Evolutionary conservation across 371 early-diverging fungal species (phyloP), one percentile per base, ranked within the genome.

Genomic region (Conidiobolus incongruus): DNA sequence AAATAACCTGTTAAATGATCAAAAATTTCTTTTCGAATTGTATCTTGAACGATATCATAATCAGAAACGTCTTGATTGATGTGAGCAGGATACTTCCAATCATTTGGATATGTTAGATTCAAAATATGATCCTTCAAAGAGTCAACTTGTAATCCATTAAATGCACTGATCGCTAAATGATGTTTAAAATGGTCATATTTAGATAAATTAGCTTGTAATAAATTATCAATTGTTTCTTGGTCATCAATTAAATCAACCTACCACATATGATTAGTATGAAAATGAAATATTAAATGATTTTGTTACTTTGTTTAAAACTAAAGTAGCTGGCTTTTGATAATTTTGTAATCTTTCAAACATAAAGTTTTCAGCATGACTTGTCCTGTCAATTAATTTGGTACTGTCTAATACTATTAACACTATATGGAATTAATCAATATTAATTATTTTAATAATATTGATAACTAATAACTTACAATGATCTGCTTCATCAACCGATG

Each of bases 1-100:
- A 80, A 47, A 48, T 77, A 68, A 32, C 68, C 65, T 33, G 54
- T 52, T 23, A 80, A 48, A 0, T 62, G 54, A 19, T 58, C 65
- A 45, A 70, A 78, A 44, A 81, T 62, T 44, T 77, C 73, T 2
- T 72, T 70, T 20, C 82, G 68, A 47, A 81, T 72, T 30, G 74
- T 49, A 44, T 80, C 81, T 47, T 77, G 79, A 1, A 77, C 78
- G 2, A 66, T 65, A 33, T 63, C 63, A 46, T 75, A 51, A 37
- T 66, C 70, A 2, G 78, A 51, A 68, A 71, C 69, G 35, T 81
- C 81, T 1, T 54, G 52, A 22, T 59, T 68, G 48, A 65, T 67
- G n/a, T 61, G 47, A 0, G 59, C 59, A 6, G 77, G 72, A 36
- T 70, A 69, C 37, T 66, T 44, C 81, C 82, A 81, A 19, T 53